Percentiles rank a stretch among this genome's conserved stretches.
Conservation (phyloP, 164 flowering plant genomes). For the Aristolochia fimbriata region DNA sequence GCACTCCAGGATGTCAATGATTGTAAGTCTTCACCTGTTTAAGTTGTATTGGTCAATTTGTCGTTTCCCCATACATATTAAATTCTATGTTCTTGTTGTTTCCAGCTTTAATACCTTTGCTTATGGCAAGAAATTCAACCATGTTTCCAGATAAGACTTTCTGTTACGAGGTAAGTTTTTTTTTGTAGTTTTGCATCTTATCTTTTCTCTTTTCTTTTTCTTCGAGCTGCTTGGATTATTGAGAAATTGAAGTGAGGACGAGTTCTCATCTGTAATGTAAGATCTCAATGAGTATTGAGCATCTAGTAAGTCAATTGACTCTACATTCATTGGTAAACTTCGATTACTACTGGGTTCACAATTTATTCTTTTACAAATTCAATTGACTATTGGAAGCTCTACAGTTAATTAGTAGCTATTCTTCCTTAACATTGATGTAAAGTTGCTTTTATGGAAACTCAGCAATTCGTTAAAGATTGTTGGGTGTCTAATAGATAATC, state of each 20-base stretch:
- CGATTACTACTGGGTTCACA: too few species aligned
- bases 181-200: background rate
- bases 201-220: background rate
- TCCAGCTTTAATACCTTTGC: conserved; percentile 87
- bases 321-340: background rate
- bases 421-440: too few species aligned
- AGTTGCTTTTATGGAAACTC: too few species aligned
- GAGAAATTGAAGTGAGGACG: too few species aligned
- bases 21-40: conserved; percentile 33
- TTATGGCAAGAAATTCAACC: conserved; percentile 66
- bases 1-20: conserved; percentile 61
- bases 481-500: too few species aligned
- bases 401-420: too few species aligned
- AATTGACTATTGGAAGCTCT: too few species aligned
- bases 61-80: background rate
- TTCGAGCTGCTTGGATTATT: background rate
- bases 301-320: background rate
- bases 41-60: background rate
- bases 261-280: too few species aligned
- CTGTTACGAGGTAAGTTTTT: conserved; percentile 55
- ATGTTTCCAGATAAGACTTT: conserved; percentile 66
- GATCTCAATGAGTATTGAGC: too few species aligned
- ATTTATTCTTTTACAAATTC: too few species aligned
- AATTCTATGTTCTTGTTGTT: background rate
- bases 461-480: too few species aligned